Base-by-base conservation (phyloP, 208 protist genomes). In the Acanthamoeba healyi region DNA sequence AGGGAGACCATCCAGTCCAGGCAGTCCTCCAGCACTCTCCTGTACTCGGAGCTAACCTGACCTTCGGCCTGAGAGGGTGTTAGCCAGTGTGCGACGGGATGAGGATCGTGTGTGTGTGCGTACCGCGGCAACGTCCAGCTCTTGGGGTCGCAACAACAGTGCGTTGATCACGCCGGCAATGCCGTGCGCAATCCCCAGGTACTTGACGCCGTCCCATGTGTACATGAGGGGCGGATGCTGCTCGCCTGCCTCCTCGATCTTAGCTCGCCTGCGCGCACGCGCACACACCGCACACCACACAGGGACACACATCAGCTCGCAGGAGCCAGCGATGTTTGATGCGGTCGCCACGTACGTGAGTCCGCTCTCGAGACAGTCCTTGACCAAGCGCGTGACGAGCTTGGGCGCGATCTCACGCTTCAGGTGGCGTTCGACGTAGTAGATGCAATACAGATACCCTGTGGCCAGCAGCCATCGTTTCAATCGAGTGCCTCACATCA, bases 191-290 rank as follows among this genome's bases (percentile, higher is more conserved):
- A 56, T 86, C 22, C 56, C 94, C 0, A 95, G 17, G 51, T 95
- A 95, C 54, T 93, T 24, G n/a, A 46, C 79, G 6, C 36, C 86
- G 82, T 95, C 86, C 94, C 94, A 95, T 24, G 72, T 34, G 61
- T 94, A 94, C 79, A 94, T 94, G 26, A 94, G 46, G 0, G 93
- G 93, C 2, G 93, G 89, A 36, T 15, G 15, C 22, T 14, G 19
- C 46, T 12, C 34, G 65, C 26, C 12, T n/a, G n/a, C n/a, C n/a
- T n/a, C n/a, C n/a, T n/a, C n/a, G n/a, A n/a, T n/a, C n/a, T n/a
- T n/a, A n/a, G n/a, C n/a, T n/a, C n/a, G n/a, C n/a, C n/a, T n/a
- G n/a, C n/a, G n/a, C n/a, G n/a, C n/a, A n/a, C n/a, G n/a, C n/a
- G n/a, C n/a, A n/a, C n/a, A n/a, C n/a, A n/a, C n/a, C n/a, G n/a